A percentile compares a stretch with the other conserved stretches of the same genome.
Evolutionary conservation across 2,329 filamentous ascomycete genomes (phyloP).

Genomic region (Fusarium sp.): DNA sequence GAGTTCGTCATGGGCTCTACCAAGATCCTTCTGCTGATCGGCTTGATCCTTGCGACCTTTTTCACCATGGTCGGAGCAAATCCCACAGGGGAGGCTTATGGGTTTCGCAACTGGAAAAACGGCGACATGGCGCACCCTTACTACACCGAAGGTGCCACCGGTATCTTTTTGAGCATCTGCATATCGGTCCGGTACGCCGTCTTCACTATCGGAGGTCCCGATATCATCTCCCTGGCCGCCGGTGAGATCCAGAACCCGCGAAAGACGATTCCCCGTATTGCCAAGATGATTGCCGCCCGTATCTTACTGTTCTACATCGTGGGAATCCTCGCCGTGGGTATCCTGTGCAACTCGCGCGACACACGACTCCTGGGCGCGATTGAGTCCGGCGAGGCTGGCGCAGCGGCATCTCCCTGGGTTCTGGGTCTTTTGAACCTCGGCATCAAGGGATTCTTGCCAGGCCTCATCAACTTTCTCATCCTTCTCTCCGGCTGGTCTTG

Average conservation of each 20-base stretch:
- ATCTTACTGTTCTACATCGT: conserved; percentile 78
- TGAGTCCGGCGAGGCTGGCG: conserved; percentile 63
- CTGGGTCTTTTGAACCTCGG: conserved; percentile 58
- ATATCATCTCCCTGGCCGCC: conserved; percentile 69
- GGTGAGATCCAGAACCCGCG: conserved; percentile 75
- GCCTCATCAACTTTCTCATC: conserved; percentile 70
- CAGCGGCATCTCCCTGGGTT: conserved; percentile 70
- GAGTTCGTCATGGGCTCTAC: conserved; percentile 68
- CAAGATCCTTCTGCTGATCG: conserved; percentile 61
- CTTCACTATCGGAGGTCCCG: conserved; percentile 75
- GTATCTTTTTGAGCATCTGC: conserved; percentile 70
- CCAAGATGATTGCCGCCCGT: conserved; percentile 79
- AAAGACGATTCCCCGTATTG: conserved; percentile 73
- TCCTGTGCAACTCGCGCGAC: conserved; percentile 65
- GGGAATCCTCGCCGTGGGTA: conserved; percentile 65
- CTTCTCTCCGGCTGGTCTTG: conserved; percentile 62
- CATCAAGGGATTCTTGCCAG: conserved; percentile 60
- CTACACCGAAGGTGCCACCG: conserved; percentile 60
- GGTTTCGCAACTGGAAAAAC: conserved; percentile 67
- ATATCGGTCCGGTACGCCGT: conserved; percentile 71
- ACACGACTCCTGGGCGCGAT: conserved; percentile 52
- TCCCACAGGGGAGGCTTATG: conserved; percentile 70
- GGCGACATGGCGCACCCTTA: conserved; percentile 50
- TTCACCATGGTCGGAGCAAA: conserved; percentile 77
- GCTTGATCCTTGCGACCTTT: conserved; percentile 72